A percentile compares a stretch with the other conserved stretches of the same genome.
Evolutionary conservation across 2,329 filamentous ascomycete species (phyloP).

Genomic region (Arachnopeziza araneosa): DNA sequence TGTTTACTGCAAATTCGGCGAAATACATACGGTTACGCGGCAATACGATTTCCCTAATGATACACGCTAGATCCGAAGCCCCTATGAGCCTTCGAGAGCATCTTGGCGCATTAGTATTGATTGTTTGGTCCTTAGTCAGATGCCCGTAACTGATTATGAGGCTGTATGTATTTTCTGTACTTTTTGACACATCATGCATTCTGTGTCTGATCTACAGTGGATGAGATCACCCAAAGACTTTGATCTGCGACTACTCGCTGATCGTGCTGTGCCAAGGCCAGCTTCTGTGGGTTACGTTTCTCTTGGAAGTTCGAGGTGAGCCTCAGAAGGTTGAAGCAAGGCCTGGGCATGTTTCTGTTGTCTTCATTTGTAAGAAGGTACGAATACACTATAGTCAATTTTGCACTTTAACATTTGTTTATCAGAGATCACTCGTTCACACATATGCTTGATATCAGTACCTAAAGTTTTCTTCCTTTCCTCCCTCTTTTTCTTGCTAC

Average conservation of each 20-base stretch:
- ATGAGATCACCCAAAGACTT: background rate
- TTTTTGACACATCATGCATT: background rate
- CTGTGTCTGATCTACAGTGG: background rate
- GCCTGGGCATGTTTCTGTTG: background rate
- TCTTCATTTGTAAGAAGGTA: background rate
- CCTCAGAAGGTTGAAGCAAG: background rate
- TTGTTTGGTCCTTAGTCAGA: background rate
- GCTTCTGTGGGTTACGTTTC: background rate
- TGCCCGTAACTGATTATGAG: background rate
- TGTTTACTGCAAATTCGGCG: too few species aligned
- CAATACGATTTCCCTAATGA: background rate
- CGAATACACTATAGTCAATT: background rate
- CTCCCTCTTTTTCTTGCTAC: background rate
- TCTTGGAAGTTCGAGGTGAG: conserved; percentile 6
- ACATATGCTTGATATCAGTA: background rate
- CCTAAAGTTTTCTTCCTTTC: background rate
- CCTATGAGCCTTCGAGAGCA: background rate
- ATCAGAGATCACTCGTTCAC: background rate
- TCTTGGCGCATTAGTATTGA: background rate
- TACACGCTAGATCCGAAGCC: background rate
- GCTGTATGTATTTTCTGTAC: background rate
- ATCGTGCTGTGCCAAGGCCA: background rate
- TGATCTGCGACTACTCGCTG: background rate
- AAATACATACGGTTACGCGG: background rate
- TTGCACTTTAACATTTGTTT: background rate